phyloP scores from a whole-genome alignment of 768 basidiomycete genomes.

The Astraeus odoratus region DNA sequence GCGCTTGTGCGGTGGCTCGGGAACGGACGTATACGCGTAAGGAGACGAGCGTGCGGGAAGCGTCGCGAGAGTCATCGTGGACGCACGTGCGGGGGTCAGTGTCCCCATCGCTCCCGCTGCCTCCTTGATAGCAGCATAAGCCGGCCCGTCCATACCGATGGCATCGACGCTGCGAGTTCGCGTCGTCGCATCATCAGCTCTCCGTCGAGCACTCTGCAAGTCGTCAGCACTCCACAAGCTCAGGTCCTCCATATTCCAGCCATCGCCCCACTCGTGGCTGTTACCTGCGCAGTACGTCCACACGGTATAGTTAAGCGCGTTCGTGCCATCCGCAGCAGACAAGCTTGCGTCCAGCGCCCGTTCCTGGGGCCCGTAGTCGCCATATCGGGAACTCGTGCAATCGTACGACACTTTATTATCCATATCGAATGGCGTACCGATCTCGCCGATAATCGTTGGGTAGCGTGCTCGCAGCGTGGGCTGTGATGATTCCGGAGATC shows the following conservation, averaged over 20 bases:
- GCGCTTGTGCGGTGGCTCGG: too few species aligned
- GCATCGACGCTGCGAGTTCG: background rate
- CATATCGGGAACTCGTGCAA: slow-evolving; percentile 34
- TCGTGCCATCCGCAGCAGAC: slow-evolving; percentile 70
- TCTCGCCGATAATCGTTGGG: slow-evolving; percentile 93
- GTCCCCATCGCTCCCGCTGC: background rate
- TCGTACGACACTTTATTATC: slow-evolving; percentile 83
- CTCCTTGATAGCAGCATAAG: too few species aligned
- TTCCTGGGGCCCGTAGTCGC: slow-evolving; percentile 74
- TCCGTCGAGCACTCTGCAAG: slow-evolving; percentile 23
- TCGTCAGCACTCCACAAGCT: slow-evolving; percentile 85
- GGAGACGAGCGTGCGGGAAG: slow-evolving; percentile 13
- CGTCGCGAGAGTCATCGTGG: slow-evolving; percentile 16
- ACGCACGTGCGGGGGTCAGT: slow-evolving; percentile 9
- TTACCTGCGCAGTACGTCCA: slow-evolving; percentile 89
- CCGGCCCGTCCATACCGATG: background rate
- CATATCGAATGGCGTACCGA: slow-evolving; percentile 93
- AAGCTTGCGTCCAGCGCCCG: slow-evolving; percentile 83
- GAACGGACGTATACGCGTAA: slow-evolving; percentile 6
- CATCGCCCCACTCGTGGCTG: slow-evolving; percentile 86
- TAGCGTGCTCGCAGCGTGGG: slow-evolving; percentile 30
- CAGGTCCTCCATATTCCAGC: slow-evolving; percentile 95
- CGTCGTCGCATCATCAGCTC: too few species aligned
- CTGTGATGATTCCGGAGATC: too few species aligned
- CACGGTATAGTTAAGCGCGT: slow-evolving; percentile 70